Evolutionary conservation across 352 stramenopile genomes (phyloP).

Genomic region (Phytophthora pistaciae): DNA sequence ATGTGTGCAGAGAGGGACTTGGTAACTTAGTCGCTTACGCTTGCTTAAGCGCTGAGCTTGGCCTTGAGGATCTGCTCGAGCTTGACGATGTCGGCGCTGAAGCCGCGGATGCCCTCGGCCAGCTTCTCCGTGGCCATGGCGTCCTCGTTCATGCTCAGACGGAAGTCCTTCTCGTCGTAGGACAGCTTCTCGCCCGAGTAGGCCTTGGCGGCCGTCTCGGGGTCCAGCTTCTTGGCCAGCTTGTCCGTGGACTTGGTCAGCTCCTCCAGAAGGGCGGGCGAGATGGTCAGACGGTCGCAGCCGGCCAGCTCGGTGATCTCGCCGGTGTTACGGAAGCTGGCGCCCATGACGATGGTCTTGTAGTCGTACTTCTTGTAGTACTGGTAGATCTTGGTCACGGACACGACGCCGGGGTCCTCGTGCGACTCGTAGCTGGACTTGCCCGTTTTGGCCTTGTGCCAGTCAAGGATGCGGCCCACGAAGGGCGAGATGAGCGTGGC

Average conservation of each 20-base stretch:
- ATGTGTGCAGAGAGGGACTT: not conserved
- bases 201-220: conserved; percentile 67
- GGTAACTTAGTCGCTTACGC: not conserved
- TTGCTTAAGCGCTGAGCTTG: conserved; percentile 90
- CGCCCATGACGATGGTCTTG: conserved; percentile 96
- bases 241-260: conserved; percentile 81
- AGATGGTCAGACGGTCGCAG: conserved; percentile 98
- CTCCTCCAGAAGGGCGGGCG: conserved; percentile 94
- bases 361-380: conserved; percentile 99
- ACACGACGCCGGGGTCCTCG: conserved; percentile 98
- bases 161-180: conserved; percentile 96
- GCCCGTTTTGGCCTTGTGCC: conserved; percentile 95
- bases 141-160: conserved; percentile 98
- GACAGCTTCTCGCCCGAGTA: conserved; percentile 87
- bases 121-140: conserved; percentile 98
- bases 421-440: conserved; percentile 93
- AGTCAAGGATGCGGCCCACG: conserved; percentile 98
- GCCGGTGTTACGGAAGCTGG: conserved; percentile 96
- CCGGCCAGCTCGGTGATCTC: conserved; percentile 98
- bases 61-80: conserved; percentile 97
- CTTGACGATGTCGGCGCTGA: conserved; percentile 98
- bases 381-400: conserved; percentile 97
- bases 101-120: conserved; percentile 97
- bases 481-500: conserved; percentile 98
- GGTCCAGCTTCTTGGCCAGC: conserved; percentile 88